These are phyloP conservation scores for Tricholomella constricta DNA, from an alignment of 768 basidiomycete species.

Conservation along the genomic window DNA sequence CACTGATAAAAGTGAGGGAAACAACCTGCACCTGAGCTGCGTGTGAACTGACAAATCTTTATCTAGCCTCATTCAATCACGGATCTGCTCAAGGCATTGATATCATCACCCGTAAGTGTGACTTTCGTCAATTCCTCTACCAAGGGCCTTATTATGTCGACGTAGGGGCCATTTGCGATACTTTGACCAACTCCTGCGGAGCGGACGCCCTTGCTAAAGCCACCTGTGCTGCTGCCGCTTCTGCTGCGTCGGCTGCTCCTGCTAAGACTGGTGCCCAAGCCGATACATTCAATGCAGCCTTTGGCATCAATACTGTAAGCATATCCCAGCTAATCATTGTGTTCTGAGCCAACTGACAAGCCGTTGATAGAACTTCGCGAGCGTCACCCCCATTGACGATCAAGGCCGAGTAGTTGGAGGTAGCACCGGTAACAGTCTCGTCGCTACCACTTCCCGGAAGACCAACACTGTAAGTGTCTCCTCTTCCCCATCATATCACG, in stretches of 20 bases:
- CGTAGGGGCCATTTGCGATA: conserved; percentile 54
- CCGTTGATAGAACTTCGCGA: conserved; percentile 43
- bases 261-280: conserved; percentile 55
- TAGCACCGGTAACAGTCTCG: conserved; percentile 2
- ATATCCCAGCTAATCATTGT: neutral
- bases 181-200: conserved; percentile 51
- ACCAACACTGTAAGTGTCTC: conserved; percentile 11
- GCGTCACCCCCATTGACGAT: conserved; percentile 44
- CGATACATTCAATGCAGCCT: conserved; percentile 62
- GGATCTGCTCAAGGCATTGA: conserved; percentile 61
- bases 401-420: conserved; percentile 40
- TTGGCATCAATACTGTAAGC: conserved; percentile 51
- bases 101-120: conserved; percentile 53
- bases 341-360: neutral
- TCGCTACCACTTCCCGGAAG: conserved; percentile 14
- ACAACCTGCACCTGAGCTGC: neutral
- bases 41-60: neutral
- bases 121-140: neutral
- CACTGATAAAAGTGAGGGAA: conserved; percentile 41
- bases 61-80: conserved; percentile 50
- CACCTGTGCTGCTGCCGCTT: conserved; percentile 43
- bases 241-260: conserved; percentile 43
- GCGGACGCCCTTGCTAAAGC: conserved; percentile 55
- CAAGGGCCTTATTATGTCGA: neutral
- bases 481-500: neutral